Evolutionary conservation across 1,139 yeast species (phyloP), one percentile per base, ranked within the genome.

Genomic region (Meyerozyma smithsonii): DNA sequence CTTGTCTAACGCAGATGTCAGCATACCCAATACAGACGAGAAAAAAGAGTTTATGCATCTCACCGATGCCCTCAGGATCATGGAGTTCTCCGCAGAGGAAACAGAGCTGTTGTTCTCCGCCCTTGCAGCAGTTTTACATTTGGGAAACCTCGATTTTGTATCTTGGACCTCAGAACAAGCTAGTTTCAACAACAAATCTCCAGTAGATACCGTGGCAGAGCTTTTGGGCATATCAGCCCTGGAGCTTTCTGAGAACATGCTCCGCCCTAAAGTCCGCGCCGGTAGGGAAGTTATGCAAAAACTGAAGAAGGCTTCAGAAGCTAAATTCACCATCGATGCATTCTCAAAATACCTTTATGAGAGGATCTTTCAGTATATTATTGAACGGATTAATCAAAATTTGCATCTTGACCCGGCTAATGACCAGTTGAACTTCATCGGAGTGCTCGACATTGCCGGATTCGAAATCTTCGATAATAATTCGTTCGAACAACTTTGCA

Each of bases 391-490:
- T 52, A 94, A 94, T 56, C 69, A 69, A n/a, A 84, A 79, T 41
- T 71, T 90, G 36, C 77, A 52, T 35, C 48, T 48, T 21, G 61
- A 56, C 32, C 36, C 45, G n/a, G 39, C 48, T 8, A 49, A 47
- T 5, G 51, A 50, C 14, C 51, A 42, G 32, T 59, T 58, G 14
- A 79, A 84, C 43, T 90, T 84, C 50, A 88, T 92, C 51, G 98
- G 99, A 2, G 94, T 94, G 3, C 69, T 92, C 44, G 99, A 92
- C 69, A 94, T 92, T 53, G 97, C 97, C 0, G 99, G 98, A 6
- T 94, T 92, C 63, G 99, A 94, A 64, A 92, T 92, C 43, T 94
- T 94, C 58, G 82, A 87, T 42, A 75, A 77, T 44, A 94, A 94
- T 57, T 87, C 96, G 1, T 92, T 94, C 59, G 99, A 94, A 59